Evolutionary conservation across 495 filamentous ascomycete genomes (phyloP), one percentile per base, ranked within the genome.

Genomic region (Rhypophila decipiens): DNA sequence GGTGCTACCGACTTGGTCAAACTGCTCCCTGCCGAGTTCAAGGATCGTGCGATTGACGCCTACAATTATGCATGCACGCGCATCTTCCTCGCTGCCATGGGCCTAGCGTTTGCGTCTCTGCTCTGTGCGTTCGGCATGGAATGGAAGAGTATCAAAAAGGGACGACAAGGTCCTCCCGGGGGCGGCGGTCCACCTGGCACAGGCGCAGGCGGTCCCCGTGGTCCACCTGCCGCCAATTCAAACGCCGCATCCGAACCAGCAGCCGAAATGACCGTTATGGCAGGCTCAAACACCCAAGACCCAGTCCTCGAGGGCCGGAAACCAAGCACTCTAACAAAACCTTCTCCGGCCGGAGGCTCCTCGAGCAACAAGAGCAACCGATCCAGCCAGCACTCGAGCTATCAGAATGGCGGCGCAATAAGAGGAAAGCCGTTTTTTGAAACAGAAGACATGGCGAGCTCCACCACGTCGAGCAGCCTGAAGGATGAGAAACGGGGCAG

Each of bases 81-180:
- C 10, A 74, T 79, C 5, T 86, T 81, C 51, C 51, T 75, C 13
- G 70, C 76, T 4, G 63, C 64, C 4, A 60, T 79, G 55, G 76
- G 70, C n/a, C 53, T 84, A n/a, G 66, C 73, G 1, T 75, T 77
- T 42, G 60, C 72, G 3, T 65, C 71, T 15, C 59, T 81, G 15
- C 36, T 80, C 4, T 75, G 71, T 4, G 66, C 76, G 0, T 48
- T 79, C 2, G 69, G 64, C 19, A 76, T 84, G 70, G 79, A 84
- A 56, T 84, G 80, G 79, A 73, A 63, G 52, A 83, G 70, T 45
- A 69, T 84, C 42, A 83, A 82, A 63, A 71, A 66, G 58, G 54
- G 50, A 0, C 56, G 29, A 29, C 49, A 49, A 8, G 33, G 46
- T 10, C 52, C 58, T 2, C 52, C 49, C 13, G 47, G 42, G 0